Evolutionary conservation across 345 rosid species (phyloP).

Genomic region (Populus euphratica): DNA sequence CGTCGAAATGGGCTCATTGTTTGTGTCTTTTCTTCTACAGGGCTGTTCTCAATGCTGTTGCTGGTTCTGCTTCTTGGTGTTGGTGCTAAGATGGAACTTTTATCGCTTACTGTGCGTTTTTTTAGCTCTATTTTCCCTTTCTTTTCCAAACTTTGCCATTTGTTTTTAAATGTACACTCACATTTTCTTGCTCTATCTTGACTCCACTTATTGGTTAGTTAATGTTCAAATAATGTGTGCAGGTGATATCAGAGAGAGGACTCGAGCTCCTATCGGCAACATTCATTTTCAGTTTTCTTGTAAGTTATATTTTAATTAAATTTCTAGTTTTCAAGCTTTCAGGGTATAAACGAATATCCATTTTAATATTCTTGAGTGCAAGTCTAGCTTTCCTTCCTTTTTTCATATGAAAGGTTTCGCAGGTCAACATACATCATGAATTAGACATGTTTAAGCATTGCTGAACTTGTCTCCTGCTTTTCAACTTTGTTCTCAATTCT

Average conservation of each 20-base stretch:
- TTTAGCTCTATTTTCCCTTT: neutral
- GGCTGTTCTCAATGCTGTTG: conserved; percentile 50
- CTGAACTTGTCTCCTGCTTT: neutral
- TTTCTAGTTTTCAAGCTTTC: neutral
- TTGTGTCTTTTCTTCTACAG: conserved; percentile 26
- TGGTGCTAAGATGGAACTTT: conserved; percentile 48
- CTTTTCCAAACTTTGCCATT: neutral
- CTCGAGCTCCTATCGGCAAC: conserved; percentile 78
- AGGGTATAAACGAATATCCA: neutral
- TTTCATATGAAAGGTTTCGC: neutral
- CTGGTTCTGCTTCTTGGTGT: conserved; percentile 57
- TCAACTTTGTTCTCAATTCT: neutral
- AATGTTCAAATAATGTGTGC: conserved; percentile 19
- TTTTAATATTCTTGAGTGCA: neutral
- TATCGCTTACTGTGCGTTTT: conserved; percentile 58
- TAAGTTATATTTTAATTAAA: conserved; percentile 32
- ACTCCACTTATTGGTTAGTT: neutral
- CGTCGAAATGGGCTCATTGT: neutral
- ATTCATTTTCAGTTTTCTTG: conserved; percentile 64
- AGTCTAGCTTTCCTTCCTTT: neutral
- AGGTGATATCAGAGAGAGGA: conserved; percentile 82
- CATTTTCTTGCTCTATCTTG: neutral
- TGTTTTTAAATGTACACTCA: neutral
- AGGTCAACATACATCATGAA: neutral
- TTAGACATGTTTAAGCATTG: neutral